phyloP scores from a whole-genome alignment of 2,329 filamentous ascomycete species.

The Amylocarpus encephaloides region DNA sequence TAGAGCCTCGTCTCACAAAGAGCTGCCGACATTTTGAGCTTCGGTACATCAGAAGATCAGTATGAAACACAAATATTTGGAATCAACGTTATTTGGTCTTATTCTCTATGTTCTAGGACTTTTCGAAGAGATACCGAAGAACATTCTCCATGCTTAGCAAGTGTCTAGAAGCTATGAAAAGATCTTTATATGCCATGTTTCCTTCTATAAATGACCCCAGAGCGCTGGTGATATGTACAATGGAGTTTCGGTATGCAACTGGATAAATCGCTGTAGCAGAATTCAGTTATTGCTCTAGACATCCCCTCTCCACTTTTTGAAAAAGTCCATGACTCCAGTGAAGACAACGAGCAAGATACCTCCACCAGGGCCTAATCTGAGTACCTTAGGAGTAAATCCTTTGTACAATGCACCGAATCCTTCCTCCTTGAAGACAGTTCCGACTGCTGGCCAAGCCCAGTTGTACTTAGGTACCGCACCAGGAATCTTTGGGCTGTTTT shows the following conservation, averaged over 20 bases:
- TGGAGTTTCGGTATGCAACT: no score
- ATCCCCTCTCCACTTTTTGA: slow-evolving; percentile 54
- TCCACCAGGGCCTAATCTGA: slow-evolving; percentile 62
- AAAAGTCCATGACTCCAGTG: slow-evolving; percentile 88
- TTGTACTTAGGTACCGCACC: slow-evolving; percentile 90
- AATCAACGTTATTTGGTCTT: no score
- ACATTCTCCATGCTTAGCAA: background rate
- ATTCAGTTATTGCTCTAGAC: slow-evolving; percentile 5
- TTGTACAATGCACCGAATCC: slow-evolving; percentile 92
- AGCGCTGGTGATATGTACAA: no score
- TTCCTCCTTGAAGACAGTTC: slow-evolving; percentile 86
- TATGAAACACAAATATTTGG: no score
- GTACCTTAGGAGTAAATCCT: slow-evolving; percentile 93
- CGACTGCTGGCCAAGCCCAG: slow-evolving; percentile 89
- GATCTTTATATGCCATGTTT: background rate
- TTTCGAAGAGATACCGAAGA: background rate
- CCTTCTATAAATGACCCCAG: background rate
- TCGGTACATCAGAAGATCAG: no score
- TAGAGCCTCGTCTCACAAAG: no score
- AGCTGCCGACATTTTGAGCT: no score
- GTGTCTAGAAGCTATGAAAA: background rate
- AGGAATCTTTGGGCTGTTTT: slow-evolving; percentile 82
- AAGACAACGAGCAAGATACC: slow-evolving; percentile 74
- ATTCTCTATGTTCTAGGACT: background rate
- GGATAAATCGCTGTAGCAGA: background rate